Evolutionary conservation across 805 yeast species (phyloP).

Genomic region (Candida tammaniensis): DNA sequence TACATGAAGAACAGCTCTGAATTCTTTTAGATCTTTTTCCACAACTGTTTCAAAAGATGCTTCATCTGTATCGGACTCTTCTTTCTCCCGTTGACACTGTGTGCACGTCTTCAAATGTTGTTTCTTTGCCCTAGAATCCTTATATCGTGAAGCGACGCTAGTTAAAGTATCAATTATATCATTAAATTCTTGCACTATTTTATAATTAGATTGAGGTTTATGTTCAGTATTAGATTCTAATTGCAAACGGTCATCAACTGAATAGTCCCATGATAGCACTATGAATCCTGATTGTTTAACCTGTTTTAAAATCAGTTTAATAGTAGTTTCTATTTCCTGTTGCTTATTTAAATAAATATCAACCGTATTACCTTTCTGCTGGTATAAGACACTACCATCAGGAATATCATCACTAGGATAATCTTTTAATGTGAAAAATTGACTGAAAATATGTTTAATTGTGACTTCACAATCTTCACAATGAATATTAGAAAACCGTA

Average conservation of each 20-base stretch:
- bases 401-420: not conserved
- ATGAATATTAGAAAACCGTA: slow-evolving; percentile 47
- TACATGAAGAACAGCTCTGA: slow-evolving; percentile 51
- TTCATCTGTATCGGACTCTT: slow-evolving; percentile 12
- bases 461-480: slow-evolving; percentile 50
- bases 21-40: slow-evolving; percentile 24
- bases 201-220: not conserved
- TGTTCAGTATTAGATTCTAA: slow-evolving; percentile 16
- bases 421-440: slow-evolving; percentile 3
- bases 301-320: slow-evolving; percentile 22
- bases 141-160: slow-evolving; percentile 16
- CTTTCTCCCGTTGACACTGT: slow-evolving; percentile 32
- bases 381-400: slow-evolving; percentile 8
- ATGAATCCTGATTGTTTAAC: slow-evolving; percentile 38
- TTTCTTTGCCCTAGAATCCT: slow-evolving; percentile 11
- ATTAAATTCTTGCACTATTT: slow-evolving; percentile 6
- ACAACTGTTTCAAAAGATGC: slow-evolving; percentile 25
- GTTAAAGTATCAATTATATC: slow-evolving; percentile 17
- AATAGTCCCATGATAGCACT: slow-evolving; percentile 33
- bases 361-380: slow-evolving; percentile 23
- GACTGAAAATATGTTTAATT: slow-evolving; percentile 19
- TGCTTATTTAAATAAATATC: slow-evolving; percentile 17
- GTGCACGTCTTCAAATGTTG: slow-evolving; percentile 42
- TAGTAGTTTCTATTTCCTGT: slow-evolving; percentile 3
- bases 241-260: slow-evolving; percentile 15